These are phyloP conservation scores for Allantophomopsis cytisporea DNA, from an alignment of 2,329 filamentous ascomycete species.

Conservation along the genomic window DNA sequence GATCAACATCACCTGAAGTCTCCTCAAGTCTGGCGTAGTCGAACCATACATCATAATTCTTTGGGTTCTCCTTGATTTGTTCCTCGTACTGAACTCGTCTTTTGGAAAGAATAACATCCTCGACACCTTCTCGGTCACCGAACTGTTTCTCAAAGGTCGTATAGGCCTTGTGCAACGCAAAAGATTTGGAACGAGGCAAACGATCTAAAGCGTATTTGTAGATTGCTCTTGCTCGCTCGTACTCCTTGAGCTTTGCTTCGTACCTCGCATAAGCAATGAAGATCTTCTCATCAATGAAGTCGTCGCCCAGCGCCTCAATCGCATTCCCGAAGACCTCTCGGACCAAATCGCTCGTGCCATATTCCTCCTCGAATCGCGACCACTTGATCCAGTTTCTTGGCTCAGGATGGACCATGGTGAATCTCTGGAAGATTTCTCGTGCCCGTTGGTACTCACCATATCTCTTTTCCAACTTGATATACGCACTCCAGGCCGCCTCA, in stretches of 20 bases:
- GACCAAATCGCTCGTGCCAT: constrained; percentile 81
- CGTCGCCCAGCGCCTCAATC: constrained; percentile 80
- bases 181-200: constrained; percentile 75
- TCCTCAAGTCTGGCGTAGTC: constrained; percentile 90
- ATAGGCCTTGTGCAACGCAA: constrained; percentile 80
- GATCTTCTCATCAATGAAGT: constrained; percentile 90
- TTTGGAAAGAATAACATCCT: constrained; percentile 93
- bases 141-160: constrained; percentile 98
- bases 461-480: constrained; percentile 93
- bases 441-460: constrained; percentile 87
- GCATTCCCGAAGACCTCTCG: constrained; percentile 83
- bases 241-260: constrained; percentile 88
- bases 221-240: constrained; percentile 84
- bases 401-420: constrained; percentile 87
- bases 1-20: constrained; percentile 65
- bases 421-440: constrained; percentile 78
- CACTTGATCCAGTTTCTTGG: constrained; percentile 98
- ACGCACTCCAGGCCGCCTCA: constrained; percentile 87
- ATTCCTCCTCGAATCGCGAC: constrained; percentile 94
- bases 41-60: constrained; percentile 97
- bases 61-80: constrained; percentile 82
- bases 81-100: constrained; percentile 88
- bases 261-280: constrained; percentile 95
- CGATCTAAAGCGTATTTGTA: constrained; percentile 95
- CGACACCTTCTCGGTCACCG: constrained; percentile 82